Evolutionary conservation across 2,329 filamentous ascomycete species (phyloP), one percentile per base, ranked within the genome.

Genomic region (Sarocladium strictum): DNA sequence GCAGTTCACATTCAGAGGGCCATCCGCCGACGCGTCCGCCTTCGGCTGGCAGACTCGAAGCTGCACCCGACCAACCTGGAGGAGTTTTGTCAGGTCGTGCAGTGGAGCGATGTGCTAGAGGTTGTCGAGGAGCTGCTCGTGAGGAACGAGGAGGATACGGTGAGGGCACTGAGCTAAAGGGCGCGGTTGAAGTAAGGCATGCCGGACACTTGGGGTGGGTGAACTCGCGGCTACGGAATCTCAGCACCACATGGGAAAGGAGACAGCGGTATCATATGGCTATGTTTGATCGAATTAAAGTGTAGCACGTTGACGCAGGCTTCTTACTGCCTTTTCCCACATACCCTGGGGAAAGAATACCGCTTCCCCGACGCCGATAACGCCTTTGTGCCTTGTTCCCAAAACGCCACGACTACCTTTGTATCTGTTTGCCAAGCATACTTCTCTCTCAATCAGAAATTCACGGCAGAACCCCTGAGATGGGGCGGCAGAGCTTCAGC

Each of bases 21-120:
- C 5, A 59, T 72, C 3, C 64, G 63, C 38, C 61, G 56, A 37
- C 64, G 62, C 4, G 38, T 65, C 40, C 59, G 56, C 21, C 50
- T 56, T 9, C 54, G 59, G 3, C 54, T 55, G 1, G 26, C 53
- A 12, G 37, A 40, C 11, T 26, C 51, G n/a, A 52, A 49, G 23
- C 55, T 57, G 3, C 58, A 57, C 3, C 64, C 64, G 2, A 56
- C 55, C 41, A 68, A 52, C 37, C 61, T 72, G 6, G 65, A 65
- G 23, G 69, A 72, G 23, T 63, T 70, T 54, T 70, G 68, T 56
- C 54, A 57, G 53, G 53, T 60, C n/a, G 57, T 68, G 9, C 55
- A 47, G 12, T 72, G 70, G 70, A 55, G 58, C 17, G 67, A 70
- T 53, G 64, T 72, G n/a, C 65, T 64, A 38, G 62, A 65, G 21